These are phyloP conservation scores for Ceratonia siliqua DNA, from an alignment of 306 rosid genomes.

Conservation along the genomic window DNA sequence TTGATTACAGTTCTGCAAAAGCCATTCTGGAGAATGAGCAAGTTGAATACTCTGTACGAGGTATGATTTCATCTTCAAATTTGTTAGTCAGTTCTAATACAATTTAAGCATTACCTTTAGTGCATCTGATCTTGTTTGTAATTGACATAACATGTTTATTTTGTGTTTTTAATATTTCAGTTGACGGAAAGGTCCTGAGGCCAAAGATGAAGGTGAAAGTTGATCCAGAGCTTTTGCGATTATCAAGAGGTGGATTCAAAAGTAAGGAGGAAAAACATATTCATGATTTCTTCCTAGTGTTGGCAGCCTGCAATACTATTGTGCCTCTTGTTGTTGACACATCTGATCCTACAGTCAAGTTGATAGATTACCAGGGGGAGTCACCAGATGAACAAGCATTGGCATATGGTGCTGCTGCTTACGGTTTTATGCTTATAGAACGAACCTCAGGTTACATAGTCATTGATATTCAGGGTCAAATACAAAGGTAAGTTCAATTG, in stretches of 20 bases:
- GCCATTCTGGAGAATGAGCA: conserved; percentile 39
- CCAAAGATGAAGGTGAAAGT: conserved; percentile 84
- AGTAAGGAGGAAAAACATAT: conserved; percentile 54
- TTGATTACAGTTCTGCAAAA: conserved; percentile 62
- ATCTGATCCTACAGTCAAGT: conserved; percentile 66
- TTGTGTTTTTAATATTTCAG: conserved; percentile 45
- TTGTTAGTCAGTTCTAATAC: background rate
- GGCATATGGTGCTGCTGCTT: conserved; percentile 88
- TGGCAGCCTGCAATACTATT: conserved; percentile 95
- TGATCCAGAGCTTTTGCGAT: conserved; percentile 62
- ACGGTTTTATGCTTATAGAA: conserved; percentile 87
- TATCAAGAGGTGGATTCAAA: conserved; percentile 47
- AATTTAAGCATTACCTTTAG: background rate
- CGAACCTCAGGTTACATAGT: conserved; percentile 90
- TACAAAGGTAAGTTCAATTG: conserved; percentile 56
- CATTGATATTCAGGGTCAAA: conserved; percentile 78
- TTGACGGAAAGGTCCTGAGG: conserved; percentile 60
- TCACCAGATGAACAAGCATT: conserved; percentile 98
- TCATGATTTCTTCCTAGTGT: conserved; percentile 82
- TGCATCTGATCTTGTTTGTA: conserved; percentile 5
- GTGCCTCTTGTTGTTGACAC: conserved; percentile 84
- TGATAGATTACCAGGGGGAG: conserved; percentile 96
- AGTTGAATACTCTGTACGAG: conserved; percentile 54
- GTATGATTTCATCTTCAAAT: conserved; percentile 38
- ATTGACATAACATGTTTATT: conserved; percentile 6